These are phyloP conservation scores for Cicer judaicum DNA, from an alignment of 306 rosid species.

Conservation along the genomic window DNA sequence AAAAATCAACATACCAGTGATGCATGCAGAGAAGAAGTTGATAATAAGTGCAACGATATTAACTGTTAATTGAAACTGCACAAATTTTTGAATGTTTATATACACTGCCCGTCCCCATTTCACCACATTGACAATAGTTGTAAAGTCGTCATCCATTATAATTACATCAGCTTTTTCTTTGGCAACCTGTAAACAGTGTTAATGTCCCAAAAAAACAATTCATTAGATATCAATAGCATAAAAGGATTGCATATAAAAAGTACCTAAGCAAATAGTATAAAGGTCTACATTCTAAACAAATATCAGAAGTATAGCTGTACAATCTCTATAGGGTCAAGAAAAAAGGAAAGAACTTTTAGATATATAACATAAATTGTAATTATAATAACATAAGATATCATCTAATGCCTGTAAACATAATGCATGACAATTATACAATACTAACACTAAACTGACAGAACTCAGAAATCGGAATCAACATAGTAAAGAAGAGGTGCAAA, in stretches of 20 bases:
- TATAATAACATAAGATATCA: constrained; percentile 22
- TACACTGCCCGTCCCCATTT: constrained; percentile 97
- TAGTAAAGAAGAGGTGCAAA: constrained; percentile 44
- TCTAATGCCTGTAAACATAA: constrained; percentile 2
- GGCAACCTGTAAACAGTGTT: constrained; percentile 71
- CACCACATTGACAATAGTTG: constrained; percentile 82
- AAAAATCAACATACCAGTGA: constrained; percentile 68
- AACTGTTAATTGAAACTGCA: constrained; percentile 94
- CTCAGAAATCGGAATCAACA: neutral
- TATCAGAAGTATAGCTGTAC: neutral
- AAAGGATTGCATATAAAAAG: constrained; percentile 15
- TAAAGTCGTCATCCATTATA: constrained; percentile 87
- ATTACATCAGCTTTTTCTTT: constrained; percentile 93
- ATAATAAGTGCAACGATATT: constrained; percentile 86
- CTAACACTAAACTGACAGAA: constrained; percentile 7
- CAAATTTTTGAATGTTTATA: constrained; percentile 95
- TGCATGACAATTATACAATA: constrained; percentile 11
- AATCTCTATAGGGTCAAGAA: neutral
- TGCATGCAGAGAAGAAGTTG: constrained; percentile 90
- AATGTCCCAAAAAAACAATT: constrained; percentile 32
- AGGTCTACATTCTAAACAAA: constrained; percentile 1
- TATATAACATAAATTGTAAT: neutral
- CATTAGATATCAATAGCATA: constrained; percentile 24
- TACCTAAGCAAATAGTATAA: neutral
- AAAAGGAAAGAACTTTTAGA: constrained; percentile 2